Evolutionary conservation across 1,139 yeast genomes (phyloP), one percentile per base, ranked within the genome.

Genomic region (Taiozyma sp.): DNA sequence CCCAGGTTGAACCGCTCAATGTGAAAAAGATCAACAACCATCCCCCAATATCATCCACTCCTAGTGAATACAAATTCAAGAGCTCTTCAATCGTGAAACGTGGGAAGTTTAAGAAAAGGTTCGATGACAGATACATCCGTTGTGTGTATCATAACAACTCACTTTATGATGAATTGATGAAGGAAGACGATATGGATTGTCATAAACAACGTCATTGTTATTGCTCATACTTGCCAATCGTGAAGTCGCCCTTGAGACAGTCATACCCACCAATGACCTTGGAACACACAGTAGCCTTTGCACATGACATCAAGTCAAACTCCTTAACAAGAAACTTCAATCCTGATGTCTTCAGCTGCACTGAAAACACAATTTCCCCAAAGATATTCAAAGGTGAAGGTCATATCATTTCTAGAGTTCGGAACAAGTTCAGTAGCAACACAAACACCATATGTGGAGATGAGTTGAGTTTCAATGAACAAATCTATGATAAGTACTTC

Each of bases 91-190:
- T 54, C 28, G 55, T 62, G 4, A 47, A 39, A 36, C 46, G 63
- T 34, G 66, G 65, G 0, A 45, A 50, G 16, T 64, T 61, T 48
- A 62, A 53, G 48, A 65, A 64, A 1, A 23, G 34, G 4, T 48
- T 48, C 32, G 67, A 64, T 47, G 54, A 55, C 27, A 49, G 68
- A 27, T 53, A 50, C 16, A 13, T 51, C 6, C 43, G 56, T 16
- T 64, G 68, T 51, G 28, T 46, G 0, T 53, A 44, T 39, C 41
- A 29, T 30, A 24, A 39, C 8, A 43, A 41, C 3, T 44, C 41
- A 27, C 19, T 38, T 16, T 38, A 38, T 19, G 41, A 38, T 19
- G 41, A 38, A 6, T 19, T 38, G 41, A 19, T 22, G 41, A 38
- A 19, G 10, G 14, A 38, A 10, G 41, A 19, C 24, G 14, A 38